Evolutionary conservation across 176 grass and related monocot species (phyloP).

Genomic region (Tillandsia leiboldiana): DNA sequence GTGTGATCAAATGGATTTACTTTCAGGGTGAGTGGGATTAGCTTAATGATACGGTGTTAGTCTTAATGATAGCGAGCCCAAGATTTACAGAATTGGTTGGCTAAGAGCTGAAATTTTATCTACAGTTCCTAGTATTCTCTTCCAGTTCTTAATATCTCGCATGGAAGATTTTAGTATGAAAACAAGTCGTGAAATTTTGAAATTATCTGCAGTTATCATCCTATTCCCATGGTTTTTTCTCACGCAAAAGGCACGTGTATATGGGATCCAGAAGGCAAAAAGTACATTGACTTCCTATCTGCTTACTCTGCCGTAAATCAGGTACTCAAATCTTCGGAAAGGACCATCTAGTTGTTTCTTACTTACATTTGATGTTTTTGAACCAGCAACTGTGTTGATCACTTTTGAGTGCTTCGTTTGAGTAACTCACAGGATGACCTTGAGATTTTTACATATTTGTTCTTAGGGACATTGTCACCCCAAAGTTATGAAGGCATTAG

Average conservation of each 20-base stretch:
- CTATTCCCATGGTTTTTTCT: conserved; percentile 88
- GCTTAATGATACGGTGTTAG: too few relatives aligned
- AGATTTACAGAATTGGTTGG: too few relatives aligned
- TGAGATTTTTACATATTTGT: not conserved
- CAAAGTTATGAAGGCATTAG: conserved; percentile 69
- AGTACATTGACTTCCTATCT: conserved; percentile 91
- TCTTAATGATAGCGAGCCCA: too few relatives aligned
- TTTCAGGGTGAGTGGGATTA: too few relatives aligned
- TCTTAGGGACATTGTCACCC: conserved; percentile 87
- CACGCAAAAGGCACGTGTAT: conserved; percentile 66
- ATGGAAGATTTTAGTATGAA: not conserved
- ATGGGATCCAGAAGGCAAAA: conserved; percentile 93
- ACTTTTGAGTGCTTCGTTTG: not conserved
- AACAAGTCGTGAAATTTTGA: not conserved
- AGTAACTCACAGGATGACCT: not conserved
- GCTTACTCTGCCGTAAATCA: conserved; percentile 98
- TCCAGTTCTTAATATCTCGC: not conserved
- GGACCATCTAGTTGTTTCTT: not conserved
- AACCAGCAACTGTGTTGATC: not conserved
- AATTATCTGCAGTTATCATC: conserved; percentile 58
- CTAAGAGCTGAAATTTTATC: too few relatives aligned
- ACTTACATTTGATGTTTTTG: not conserved
- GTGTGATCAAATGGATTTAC: too few relatives aligned
- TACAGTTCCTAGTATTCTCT: too few relatives aligned
- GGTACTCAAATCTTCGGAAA: conserved; percentile 20